phyloP scores from a whole-genome alignment of 2,329 filamentous ascomycete genomes.

The Fonsecaea monophora region DNA sequence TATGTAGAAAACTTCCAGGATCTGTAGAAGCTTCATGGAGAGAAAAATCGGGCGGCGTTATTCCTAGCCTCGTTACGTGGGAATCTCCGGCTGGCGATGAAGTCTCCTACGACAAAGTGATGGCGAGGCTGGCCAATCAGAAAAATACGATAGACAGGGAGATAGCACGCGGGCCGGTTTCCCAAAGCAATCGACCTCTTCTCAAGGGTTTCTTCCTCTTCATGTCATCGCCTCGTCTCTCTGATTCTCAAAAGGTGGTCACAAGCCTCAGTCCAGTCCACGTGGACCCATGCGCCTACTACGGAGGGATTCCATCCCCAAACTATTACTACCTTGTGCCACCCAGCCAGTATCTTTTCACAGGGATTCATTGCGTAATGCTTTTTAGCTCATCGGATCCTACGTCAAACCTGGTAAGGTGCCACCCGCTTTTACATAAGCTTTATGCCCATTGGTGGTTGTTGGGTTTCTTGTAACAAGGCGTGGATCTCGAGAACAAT shows the following conservation, averaged over 20 bases:
- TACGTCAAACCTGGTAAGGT: background rate
- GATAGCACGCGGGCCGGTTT: no score
- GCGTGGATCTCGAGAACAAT: constrained; percentile 6
- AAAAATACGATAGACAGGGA: no score
- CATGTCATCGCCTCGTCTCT: no score
- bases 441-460: background rate
- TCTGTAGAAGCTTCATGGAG: background rate
- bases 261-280: background rate
- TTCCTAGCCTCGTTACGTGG: background rate
- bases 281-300: no score
- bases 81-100: background rate
- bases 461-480: constrained; percentile 10
- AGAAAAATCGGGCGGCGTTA: background rate
- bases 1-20: background rate
- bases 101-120: background rate
- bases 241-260: background rate
- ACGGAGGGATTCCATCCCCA: no score
- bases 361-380: background rate
- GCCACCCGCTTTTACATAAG: background rate
- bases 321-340: no score
- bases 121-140: background rate
- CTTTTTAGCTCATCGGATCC: constrained; percentile 4
- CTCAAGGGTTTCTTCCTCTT: no score
- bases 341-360: no score
- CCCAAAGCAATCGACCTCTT: no score